Evolutionary conservation across 2,329 filamentous ascomycete species (phyloP), one percentile per base, ranked within the genome.

Genomic region (Periconia sp.): DNA sequence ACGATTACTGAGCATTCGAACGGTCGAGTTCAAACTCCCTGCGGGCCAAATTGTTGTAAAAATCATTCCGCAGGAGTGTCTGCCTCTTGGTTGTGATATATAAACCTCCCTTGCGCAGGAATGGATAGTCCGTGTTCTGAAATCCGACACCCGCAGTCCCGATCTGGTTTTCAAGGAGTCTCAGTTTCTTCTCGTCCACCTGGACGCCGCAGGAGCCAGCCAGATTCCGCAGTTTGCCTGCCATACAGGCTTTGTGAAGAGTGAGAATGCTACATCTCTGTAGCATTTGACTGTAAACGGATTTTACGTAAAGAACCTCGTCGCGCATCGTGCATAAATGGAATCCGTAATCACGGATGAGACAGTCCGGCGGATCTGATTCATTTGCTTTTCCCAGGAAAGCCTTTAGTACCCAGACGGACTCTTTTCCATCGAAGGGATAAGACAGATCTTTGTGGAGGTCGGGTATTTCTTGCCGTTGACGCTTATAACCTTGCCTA

Each of bases 391-490:
- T 37, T 0, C 46, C 35, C 0, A 68, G 18, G 45, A 67, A 71
- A 1, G 68, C 63, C 0, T 60, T 49, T 0, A 70, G 50, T 0
- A 55, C 51, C 47, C 53, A 68, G 0, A 69, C 59, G 0, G 60
- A 59, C 2, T 50, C 41, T 0, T 61, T 58, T 9, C 54, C 10
- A 0, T 27, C 10, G 0, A 37, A 23, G 2, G 51, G 30, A 0
- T 40, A 43, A 0, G n/a, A 19, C 1, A 70, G 48, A 30, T 67
- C 69, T 0, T 18, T 2, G 10, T 57, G 41, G 0, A 68, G 44
- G 1, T 23, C 7, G 0, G 60, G 60, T 6, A 62, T 51, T 41
- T 13, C 0, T 56, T 47, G 10, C 63, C 52, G 17, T 48, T 11
- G n/a, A n/a, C n/a, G n/a, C 0, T 7, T 6, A 14, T 58, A 59